Percentiles rank a stretch among this genome's conserved stretches.
Conservation (phyloP, 768 basidiomycete species). For the Candolleomyces efflorescens region DNA sequence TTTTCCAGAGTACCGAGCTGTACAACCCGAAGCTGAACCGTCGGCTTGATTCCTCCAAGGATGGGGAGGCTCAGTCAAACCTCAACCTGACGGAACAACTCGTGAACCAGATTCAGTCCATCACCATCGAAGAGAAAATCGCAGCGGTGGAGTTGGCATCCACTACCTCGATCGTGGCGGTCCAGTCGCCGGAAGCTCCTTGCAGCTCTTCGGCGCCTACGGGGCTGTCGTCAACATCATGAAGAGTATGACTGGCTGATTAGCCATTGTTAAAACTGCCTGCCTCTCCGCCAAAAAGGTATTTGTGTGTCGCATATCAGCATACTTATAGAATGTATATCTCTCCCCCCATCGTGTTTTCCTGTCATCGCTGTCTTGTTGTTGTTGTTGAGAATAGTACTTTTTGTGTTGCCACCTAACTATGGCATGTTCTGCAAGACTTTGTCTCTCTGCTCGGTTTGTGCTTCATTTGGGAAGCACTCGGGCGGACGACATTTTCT, state of each 20-base stretch:
- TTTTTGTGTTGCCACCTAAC: too few relatives aligned
- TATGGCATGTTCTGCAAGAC: too few relatives aligned
- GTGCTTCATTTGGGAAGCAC: too few relatives aligned
- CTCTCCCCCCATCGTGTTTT: background rate
- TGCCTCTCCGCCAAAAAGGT: background rate
- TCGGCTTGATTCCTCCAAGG: background rate
- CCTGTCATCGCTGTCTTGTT: background rate
- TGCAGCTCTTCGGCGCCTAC: background rate
- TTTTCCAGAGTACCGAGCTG: background rate
- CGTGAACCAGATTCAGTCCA: conserved; percentile 7
- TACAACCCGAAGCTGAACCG: background rate
- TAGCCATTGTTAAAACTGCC: too few relatives aligned
- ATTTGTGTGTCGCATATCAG: background rate
- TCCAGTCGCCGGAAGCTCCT: background rate
- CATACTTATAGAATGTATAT: conserved; percentile 1
- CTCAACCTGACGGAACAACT: background rate
- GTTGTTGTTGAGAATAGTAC: background rate
- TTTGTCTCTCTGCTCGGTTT: too few relatives aligned
- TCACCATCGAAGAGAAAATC: conserved; percentile 10
- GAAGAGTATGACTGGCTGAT: background rate
- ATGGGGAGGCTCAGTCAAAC: background rate
- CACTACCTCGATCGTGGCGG: background rate
- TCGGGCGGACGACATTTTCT: too few relatives aligned
- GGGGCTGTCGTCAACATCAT: background rate
- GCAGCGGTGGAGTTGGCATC: conserved; percentile 6